A percentile compares a stretch with the other conserved stretches of the same genome.
phyloP scores from a whole-genome alignment of 2,329 filamentous ascomycete genomes.

The Rutstroemia sp. region DNA sequence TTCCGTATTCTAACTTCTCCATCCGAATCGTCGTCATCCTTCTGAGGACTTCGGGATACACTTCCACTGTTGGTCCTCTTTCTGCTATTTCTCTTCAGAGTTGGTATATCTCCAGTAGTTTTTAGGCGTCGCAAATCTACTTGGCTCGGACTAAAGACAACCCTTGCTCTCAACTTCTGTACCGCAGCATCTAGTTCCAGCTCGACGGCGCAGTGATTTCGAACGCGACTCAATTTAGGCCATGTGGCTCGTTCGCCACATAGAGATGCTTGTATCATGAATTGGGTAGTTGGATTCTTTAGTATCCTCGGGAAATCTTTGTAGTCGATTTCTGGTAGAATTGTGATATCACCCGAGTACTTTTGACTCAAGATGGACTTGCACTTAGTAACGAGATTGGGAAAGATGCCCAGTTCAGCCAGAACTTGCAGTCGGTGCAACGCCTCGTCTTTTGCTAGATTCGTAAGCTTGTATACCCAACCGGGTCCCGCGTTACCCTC shows the following conservation, averaged over 20 bases:
- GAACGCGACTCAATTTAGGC: slow-evolving; percentile 79
- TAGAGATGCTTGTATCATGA: slow-evolving; percentile 73
- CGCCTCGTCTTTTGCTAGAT: slow-evolving; percentile 70
- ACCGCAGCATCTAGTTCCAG: slow-evolving; percentile 73
- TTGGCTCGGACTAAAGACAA: slow-evolving; percentile 35
- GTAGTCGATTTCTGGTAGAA: slow-evolving; percentile 71
- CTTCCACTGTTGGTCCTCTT: slow-evolving; percentile 22
- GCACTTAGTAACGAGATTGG: slow-evolving; percentile 70
- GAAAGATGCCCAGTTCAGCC: slow-evolving; percentile 72
- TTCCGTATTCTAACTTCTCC: slow-evolving; percentile 3
- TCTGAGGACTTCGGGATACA: slow-evolving; percentile 3
- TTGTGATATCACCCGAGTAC: slow-evolving; percentile 93
- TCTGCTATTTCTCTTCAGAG: slow-evolving; percentile 11
- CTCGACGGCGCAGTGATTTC: slow-evolving; percentile 84
- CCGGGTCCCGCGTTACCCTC: slow-evolving; percentile 26
- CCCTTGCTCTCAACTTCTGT: slow-evolving; percentile 56
- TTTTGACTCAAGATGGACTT: slow-evolving; percentile 79
- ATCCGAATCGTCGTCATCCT: slow-evolving; percentile 10
- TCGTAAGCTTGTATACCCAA: slow-evolving; percentile 61
- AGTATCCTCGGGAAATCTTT: slow-evolving; percentile 70
- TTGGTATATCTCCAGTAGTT: slow-evolving; percentile 11
- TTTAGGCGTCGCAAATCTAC: slow-evolving; percentile 26
- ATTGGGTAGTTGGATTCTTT: slow-evolving; percentile 76
- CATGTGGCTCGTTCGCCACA: slow-evolving; percentile 82
- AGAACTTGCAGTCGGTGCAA: slow-evolving; percentile 75